Base-by-base conservation (phyloP, 2,329 filamentous ascomycete genomes). In the Arthrinium puccinioides region DNA sequence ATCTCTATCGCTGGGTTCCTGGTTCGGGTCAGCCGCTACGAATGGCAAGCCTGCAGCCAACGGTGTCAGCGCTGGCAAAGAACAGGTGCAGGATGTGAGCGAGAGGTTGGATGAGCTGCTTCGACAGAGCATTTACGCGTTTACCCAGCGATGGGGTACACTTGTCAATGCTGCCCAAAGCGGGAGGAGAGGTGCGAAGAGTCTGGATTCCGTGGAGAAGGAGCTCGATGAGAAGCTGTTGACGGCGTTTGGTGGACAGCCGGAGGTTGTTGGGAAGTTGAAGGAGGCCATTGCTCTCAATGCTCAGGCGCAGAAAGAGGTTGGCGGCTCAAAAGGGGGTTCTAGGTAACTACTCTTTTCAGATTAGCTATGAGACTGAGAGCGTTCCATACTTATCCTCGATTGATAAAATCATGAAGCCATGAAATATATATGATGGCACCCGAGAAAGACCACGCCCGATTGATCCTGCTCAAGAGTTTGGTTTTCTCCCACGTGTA, bases 41-140 rank as follows among this genome's bases (percentile, higher is more conserved):
- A 49, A 41, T 20, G 45, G 44, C 7, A 49, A 44, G 2, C 30
- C 44, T 2, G 29, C 33, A 4, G 42, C 39, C 4, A 46, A 40
- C 25, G 43, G 32, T 5, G 15, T 42, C 48, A 15, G 41, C 37
- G 9, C 41, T 37, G 23, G 44, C 30, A 21, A 40, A 36, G 36
- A 40, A 15, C 33, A 32, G 1, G 49, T 64, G 38, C 58, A 79
- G 40, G 77, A 82, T 47, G 79, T 78, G 49, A 74, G 73, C 44
- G 78, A 82, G 57, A 76, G 80, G 53, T 56, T 82, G 38, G 79
- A 82, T 44, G 76, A 79, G 47, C 56, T 80, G 42, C 58, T 82
- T 19, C 64, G 79, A 36, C 73, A 78, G 53, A 74, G 71, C 33
- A 82, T 82, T 37, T 77, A 74, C 27, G 69, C 67, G 2, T 82